These are phyloP conservation scores for Metrosideros polymorpha DNA, from an alignment of 441 rosid species.

Conservation along the genomic window DNA sequence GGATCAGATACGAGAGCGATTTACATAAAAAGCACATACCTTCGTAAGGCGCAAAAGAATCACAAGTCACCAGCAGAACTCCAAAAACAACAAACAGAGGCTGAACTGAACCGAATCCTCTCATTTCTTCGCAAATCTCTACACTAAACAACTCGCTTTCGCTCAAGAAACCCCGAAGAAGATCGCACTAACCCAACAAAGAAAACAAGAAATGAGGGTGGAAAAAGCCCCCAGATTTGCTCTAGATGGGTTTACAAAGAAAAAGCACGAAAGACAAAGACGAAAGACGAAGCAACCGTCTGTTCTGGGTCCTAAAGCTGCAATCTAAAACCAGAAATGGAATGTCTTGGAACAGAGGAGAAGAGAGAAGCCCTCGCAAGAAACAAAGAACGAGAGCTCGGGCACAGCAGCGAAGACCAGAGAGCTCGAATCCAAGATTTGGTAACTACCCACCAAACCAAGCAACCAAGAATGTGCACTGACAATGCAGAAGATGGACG, in stretches of 20 bases:
- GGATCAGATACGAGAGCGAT: background rate
- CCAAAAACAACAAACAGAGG: slow-evolving; percentile 32
- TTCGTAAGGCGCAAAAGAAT: slow-evolving; percentile 56
- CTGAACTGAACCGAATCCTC: slow-evolving; percentile 28
- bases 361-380: background rate
- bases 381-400: background rate
- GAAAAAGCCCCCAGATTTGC: background rate
- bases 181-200: slow-evolving; percentile 13
- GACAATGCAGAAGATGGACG: background rate
- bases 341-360: background rate
- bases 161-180: slow-evolving; percentile 22
- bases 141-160: slow-evolving; percentile 11
- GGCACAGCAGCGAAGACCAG: background rate
- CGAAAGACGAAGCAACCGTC: background rate
- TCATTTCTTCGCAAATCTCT: slow-evolving; percentile 43
- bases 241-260: background rate
- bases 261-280: background rate
- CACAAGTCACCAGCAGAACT: slow-evolving; percentile 31
- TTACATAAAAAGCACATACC: slow-evolving; percentile 22
- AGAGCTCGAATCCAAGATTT: slow-evolving; percentile 30
- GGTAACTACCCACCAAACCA: slow-evolving; percentile 49
- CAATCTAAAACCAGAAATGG: background rate
- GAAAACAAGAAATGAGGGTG: background rate
- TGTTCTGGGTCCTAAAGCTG: background rate
- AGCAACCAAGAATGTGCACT: slow-evolving; percentile 2